Evolutionary conservation across 345 rosid genomes (phyloP), one percentile per base, ranked within the genome.

Genomic region (Barbarea vulgaris): DNA sequence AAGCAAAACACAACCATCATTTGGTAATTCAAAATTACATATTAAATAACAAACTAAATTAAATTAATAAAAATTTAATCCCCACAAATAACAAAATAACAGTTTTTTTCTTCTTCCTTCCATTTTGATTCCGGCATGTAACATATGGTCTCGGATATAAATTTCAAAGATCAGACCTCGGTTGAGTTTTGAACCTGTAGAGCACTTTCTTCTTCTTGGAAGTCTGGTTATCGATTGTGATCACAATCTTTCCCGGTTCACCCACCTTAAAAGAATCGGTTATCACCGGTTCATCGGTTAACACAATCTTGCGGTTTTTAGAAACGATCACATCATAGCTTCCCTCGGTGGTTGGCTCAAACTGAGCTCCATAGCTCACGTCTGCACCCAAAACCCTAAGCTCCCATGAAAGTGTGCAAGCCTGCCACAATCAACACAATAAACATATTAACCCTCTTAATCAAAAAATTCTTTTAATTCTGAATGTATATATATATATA

Each of bases 121-220:
- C 12, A n/a, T 39, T 21, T 62, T 7, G 19, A 60, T 61, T 18
- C 7, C 24, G 4, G 19, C 50, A 59, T 0, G 39, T 72, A 47
- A 72, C 61, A 61, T 39, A 27, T 64, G 55, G 44, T 73, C 53
- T 63, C 33, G 0, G 7, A 17, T 54, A 37, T 62, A 8, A 44
- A 4, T 18, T 48, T 75, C 21, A 67, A 59, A 76, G 50, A 54
- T 77, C 76, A 70, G 76, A 64, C 21, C 34, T 63, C 17, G 93
- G 79, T 54, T 88, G 85, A 77, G 84, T 83, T 82, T 86, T 94
- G 87, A 84, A 90, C 89, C 97, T 85, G 85, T 89, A 92, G 14
- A 94, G 85, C 58, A 94, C 84, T 82, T 87, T 90, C 92, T 90
- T 91, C 92, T 90, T 94, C 87, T 85, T 91, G 53, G 93, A 80